Conservation (phyloP, 2,329 filamentous ascomycete genomes). For the Apiospora phragmitis region DNA sequence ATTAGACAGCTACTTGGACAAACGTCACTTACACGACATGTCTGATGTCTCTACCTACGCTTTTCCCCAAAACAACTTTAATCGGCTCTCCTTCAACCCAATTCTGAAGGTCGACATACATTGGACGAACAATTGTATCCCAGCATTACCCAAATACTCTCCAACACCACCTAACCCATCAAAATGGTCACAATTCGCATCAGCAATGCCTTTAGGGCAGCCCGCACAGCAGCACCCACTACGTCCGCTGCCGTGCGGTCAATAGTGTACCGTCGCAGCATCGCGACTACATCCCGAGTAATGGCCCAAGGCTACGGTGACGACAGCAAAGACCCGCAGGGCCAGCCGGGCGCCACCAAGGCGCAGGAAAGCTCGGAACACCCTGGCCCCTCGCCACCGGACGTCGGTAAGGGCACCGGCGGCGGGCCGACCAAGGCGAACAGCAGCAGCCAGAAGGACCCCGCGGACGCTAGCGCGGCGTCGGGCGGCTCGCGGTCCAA, state of each 20-base stretch:
- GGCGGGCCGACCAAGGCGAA: constrained; percentile 35
- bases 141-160: not conserved
- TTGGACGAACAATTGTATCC: not conserved
- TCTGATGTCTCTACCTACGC: too few relatives aligned
- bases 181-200: constrained; percentile 31
- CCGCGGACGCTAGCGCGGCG: constrained; percentile 35
- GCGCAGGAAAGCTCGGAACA: constrained; percentile 40
- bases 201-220: constrained; percentile 23
- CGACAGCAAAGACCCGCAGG: constrained; percentile 37
- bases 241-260: constrained; percentile 19
- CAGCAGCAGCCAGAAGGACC: constrained; percentile 24
- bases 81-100: not conserved
- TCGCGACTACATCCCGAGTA: constrained; percentile 22
- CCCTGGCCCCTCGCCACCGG: constrained; percentile 41
- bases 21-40: constrained; percentile 16
- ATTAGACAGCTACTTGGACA: constrained; percentile 14
- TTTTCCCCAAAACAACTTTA: not conserved
- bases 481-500: constrained; percentile 41
- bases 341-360: constrained; percentile 33
- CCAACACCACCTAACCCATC: not conserved
- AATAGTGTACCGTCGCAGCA: constrained; percentile 17
- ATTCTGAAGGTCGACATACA: not conserved
- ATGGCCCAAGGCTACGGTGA: constrained; percentile 41
- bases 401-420: constrained; percentile 39
- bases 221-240: constrained; percentile 21